Evolutionary conservation across 495 filamentous ascomycete genomes (phyloP), one percentile per base, ranked within the genome.

Genomic region (Daldinia caldariorum): DNA sequence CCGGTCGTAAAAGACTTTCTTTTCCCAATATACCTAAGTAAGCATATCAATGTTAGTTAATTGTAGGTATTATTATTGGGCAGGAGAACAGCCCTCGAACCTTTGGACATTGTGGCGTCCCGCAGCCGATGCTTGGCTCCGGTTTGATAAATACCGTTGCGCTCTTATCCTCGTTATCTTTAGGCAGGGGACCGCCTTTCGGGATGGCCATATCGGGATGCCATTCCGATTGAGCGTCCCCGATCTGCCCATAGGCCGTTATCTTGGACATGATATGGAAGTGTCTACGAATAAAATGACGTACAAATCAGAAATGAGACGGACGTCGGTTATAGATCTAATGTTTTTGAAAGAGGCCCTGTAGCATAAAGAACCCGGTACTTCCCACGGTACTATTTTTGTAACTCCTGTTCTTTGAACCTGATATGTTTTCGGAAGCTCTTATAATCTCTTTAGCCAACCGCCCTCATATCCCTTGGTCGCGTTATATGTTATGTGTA

Each of bases 81-180:
- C 0, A 0, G 8, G 20, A 12, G 6, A 16, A 47, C 6, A 7
- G 41, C n/a, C 16, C 43, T 20, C 39, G 39, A 43, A 47, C 43
- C 16, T 47, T 47, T 18, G 43, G 43, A 3, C 43, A 47, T 47
- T 47, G 43, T 20, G 20, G 10, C 18, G 43, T 47, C 43, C 43
- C 43, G 9, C 43, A 47, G 0, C 43, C 43, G 43, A 47, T 47
- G 9, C 41, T 45, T 18, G 41, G 41, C 6, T 45, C 41, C 18
- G 41, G 41, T 7, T 45, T 45, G 16, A 45, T 45, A 45, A 45
- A 45, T 45, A 45, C 6, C 2, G 41, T 45, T 45, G 41, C 41
- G 16, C 14, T 45, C 18, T 45, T 45, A 45, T 45, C 41, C 41
- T 45, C 41, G 41, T 3, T 45, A 45, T 45, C 41, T 45, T 45